These are phyloP conservation scores for Amphicarpaea edgeworthii DNA, from an alignment of 306 rosid genomes.

Conservation along the genomic window DNA sequence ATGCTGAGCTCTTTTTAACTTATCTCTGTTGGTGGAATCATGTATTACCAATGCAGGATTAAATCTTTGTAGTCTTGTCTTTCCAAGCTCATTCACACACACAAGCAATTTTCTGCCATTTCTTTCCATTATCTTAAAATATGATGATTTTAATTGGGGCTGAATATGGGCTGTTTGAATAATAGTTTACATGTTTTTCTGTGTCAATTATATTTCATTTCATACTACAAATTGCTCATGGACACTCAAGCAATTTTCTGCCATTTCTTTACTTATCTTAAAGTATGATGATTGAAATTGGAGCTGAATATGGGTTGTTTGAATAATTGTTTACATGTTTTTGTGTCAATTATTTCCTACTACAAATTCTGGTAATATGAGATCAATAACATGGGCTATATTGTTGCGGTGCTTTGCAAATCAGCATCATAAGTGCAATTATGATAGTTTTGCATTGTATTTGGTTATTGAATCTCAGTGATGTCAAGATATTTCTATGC, in stretches of 20 bases:
- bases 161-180: conserved; percentile 3
- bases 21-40: neutral
- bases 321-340: neutral
- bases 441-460: conserved; percentile 6
- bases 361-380: neutral
- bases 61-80: conserved; percentile 19
- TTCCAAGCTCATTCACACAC: neutral
- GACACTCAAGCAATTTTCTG: neutral
- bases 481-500: conserved; percentile 9
- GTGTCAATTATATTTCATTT: neutral
- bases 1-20: neutral
- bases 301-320: conserved; percentile 11
- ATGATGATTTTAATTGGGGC: conserved; percentile 14
- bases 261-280: conserved; percentile 2
- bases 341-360: neutral
- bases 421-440: conserved; percentile 5
- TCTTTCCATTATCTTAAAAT: conserved; percentile 1
- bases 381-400: conserved; percentile 11
- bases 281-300: neutral
- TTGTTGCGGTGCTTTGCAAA: neutral
- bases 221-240: neutral
- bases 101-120: neutral
- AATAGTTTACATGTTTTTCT: neutral
- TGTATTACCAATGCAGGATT: neutral
- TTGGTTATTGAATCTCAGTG: conserved; percentile 9